Evolutionary conservation across 306 rosid genomes (phyloP).

Genomic region (Malus orientalis): DNA sequence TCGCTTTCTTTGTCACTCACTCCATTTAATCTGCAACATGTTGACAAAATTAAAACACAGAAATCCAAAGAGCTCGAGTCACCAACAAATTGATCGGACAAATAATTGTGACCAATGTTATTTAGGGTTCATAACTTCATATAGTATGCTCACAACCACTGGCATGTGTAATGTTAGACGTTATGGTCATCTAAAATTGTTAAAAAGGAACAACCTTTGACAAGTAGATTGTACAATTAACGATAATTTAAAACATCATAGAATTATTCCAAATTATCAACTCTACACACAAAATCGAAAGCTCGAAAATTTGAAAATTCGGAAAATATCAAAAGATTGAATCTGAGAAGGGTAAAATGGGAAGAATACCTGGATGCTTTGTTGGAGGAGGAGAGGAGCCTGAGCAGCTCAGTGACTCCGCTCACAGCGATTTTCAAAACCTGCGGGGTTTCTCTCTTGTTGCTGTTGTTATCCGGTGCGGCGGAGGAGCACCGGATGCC

Average conservation of each 20-base stretch:
- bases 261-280: background rate
- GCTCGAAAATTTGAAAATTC: background rate
- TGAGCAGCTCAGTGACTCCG: slow-evolving; percentile 62
- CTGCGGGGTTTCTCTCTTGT: slow-evolving; percentile 36
- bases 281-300: background rate
- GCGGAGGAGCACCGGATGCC: slow-evolving; percentile 26
- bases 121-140: background rate
- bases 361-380: slow-evolving; percentile 29
- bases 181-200: background rate
- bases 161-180: background rate
- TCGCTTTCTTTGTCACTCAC: slow-evolving; percentile 20
- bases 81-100: background rate
- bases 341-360: background rate
- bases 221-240: background rate
- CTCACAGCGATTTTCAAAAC: slow-evolving; percentile 55
- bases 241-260: background rate
- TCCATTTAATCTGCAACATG: slow-evolving; percentile 16
- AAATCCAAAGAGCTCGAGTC: background rate
- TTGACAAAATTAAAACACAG: background rate
- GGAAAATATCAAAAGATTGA: too few species aligned
- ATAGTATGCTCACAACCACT: background rate
- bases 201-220: background rate
- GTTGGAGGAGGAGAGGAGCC: slow-evolving; percentile 48
- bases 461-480: slow-evolving; percentile 6
- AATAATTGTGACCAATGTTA: background rate